Evolutionary conservation across 2,329 filamentous ascomycete genomes (phyloP).

Genomic region (Calonectria pseudoreteaudii): DNA sequence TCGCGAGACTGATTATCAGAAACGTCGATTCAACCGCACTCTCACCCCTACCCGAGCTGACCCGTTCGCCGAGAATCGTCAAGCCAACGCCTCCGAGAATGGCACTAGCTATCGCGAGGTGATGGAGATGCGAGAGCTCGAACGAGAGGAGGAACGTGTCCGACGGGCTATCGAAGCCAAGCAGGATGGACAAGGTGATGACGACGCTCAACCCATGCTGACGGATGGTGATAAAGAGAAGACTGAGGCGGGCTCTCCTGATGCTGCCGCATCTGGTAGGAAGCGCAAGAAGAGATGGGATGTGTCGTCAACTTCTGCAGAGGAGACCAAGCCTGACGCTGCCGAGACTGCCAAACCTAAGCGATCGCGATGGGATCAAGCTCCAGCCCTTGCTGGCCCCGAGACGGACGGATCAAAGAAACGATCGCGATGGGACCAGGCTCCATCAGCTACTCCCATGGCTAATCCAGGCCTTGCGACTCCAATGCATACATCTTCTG

Average conservation of each 20-base stretch:
- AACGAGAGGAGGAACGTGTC: constrained; percentile 93
- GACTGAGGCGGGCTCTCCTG: constrained; percentile 75
- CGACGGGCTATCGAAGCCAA: constrained; percentile 83
- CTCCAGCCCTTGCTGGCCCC: constrained; percentile 68
- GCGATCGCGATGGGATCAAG: constrained; percentile 89
- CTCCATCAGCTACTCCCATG: constrained; percentile 82
- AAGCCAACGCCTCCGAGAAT: constrained; percentile 74
- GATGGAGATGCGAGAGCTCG: constrained; percentile 90
- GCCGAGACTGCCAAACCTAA: constrained; percentile 72
- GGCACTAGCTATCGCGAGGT: constrained; percentile 88
- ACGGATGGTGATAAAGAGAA: constrained; percentile 81
- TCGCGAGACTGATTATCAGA: constrained; percentile 97
- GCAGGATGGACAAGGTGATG: constrained; percentile 65
- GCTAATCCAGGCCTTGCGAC: constrained; percentile 81
- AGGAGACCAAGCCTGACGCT: constrained; percentile 60
- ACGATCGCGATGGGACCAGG: constrained; percentile 92
- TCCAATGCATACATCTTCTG: constrained; percentile 79
- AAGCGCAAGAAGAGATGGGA: constrained; percentile 98
- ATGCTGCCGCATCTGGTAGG: constrained; percentile 70
- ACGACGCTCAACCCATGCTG: constrained; percentile 81
- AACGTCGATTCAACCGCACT: constrained; percentile 89
- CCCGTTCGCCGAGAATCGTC: constrained; percentile 82
- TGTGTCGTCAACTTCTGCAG: constrained; percentile 70
- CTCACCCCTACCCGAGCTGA: constrained; percentile 89
- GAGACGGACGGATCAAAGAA: constrained; percentile 74